Evolutionary conservation across 495 filamentous ascomycete species (phyloP).

Genomic region (Penicillium arizonense): DNA sequence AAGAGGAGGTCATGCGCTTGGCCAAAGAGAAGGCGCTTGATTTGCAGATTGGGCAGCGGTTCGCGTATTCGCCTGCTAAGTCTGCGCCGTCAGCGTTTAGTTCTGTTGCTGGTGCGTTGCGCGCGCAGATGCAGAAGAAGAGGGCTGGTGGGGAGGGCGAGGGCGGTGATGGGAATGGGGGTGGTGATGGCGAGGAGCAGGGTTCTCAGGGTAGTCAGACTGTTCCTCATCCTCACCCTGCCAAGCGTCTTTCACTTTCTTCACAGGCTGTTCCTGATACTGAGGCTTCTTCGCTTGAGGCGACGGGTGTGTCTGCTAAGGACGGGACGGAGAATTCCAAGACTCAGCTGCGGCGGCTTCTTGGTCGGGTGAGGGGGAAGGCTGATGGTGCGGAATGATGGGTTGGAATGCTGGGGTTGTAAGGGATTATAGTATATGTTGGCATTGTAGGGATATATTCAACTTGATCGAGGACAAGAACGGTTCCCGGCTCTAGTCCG

Average conservation of each 20-base stretch:
- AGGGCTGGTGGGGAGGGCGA: slow-evolving; percentile 4
- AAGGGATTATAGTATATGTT: background rate
- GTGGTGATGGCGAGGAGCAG: background rate
- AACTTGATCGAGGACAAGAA: background rate
- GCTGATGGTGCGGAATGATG: slow-evolving; percentile 3
- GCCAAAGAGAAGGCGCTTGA: slow-evolving; percentile 30
- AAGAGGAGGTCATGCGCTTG: slow-evolving; percentile 42
- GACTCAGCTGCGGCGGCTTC: slow-evolving; percentile 21
- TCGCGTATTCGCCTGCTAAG: background rate
- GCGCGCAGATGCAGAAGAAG: slow-evolving; percentile 23
- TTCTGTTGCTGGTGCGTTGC: slow-evolving; percentile 18
- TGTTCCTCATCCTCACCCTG: slow-evolving; percentile 11
- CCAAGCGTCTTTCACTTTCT: slow-evolving; percentile 10
- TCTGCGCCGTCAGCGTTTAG: slow-evolving; percentile 15
- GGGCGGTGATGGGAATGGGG: background rate
- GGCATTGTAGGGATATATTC: background rate
- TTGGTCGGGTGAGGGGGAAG: slow-evolving; percentile 22
- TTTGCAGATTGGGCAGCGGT: slow-evolving; percentile 18
- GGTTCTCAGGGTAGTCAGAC: too few species aligned
- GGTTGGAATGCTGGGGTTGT: background rate
- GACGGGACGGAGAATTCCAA: slow-evolving; percentile 17
- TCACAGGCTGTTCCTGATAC: slow-evolving; percentile 17
- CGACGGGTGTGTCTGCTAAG: slow-evolving; percentile 15
- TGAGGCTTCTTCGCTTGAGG: slow-evolving; percentile 22
- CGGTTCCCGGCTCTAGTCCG: background rate